Evolutionary conservation across 371 early-diverging fungal genomes (phyloP), one percentile per base, ranked within the genome.

Genomic region (Mucor circinelloides): DNA sequence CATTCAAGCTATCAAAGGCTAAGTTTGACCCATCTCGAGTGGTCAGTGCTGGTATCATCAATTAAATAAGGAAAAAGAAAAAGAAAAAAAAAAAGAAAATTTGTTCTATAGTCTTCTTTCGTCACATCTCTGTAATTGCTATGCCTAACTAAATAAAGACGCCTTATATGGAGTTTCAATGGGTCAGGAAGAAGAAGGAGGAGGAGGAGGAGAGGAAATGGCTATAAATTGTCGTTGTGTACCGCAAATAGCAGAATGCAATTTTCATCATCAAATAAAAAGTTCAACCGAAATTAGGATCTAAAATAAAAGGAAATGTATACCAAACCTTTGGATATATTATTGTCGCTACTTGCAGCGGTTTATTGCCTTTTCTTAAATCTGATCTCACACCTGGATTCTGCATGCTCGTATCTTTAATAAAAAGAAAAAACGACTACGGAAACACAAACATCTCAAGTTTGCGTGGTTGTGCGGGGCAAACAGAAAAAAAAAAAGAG

Each of bases 21-120:
- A 74, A 73, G 28, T 63, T 74, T 46, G 75, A 78, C 38, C 46
- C 32, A 15, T 60, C 69, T 32, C 71, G 66, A 15, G 38, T 74
- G 15, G 58, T 62, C n/a, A 50, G 58, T 38, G 66, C 72, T 36
- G 68, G 64, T 10, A 57, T 34, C 15, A 34, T 52, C 10, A 44
- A 44, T 44, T 44, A n/a, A n/a, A n/a, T n/a, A n/a, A n/a, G n/a
- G n/a, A n/a, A n/a, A 44, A 42, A 42, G n/a, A 6, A 9, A 6
- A 9, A 2, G 7, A 36, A 13, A 34, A 13, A 36, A 13, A 36
- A 36, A 36, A 36, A 13, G 8, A 36, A 36, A 21, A 19, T 64
- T 57, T 65, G 58, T 65, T 65, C 66, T 65, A 30, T 50, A 3
- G n/a, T 38, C n/a, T 58, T 65, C 66, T 58, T 27, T 65, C 42